Evolutionary conservation across 306 rosid genomes (phyloP).

Genomic region (Mimosa pudica): DNA sequence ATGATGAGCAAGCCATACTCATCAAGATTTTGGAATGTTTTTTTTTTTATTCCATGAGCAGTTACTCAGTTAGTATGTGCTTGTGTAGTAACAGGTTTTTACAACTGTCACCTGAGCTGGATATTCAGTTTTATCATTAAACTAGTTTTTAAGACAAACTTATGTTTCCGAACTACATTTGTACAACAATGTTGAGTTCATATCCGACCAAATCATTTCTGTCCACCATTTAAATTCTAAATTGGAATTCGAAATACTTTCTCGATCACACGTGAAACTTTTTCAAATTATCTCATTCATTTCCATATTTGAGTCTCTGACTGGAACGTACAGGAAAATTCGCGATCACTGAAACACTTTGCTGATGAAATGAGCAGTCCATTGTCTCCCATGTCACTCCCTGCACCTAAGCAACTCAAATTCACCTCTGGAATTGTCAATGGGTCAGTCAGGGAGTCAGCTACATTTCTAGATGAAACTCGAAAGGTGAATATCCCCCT

Average conservation of each 20-base stretch:
- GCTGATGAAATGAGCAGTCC: constrained; percentile 71
- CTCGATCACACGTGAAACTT: constrained; percentile 17
- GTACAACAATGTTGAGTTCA: too few species aligned
- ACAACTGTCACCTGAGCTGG: too few species aligned
- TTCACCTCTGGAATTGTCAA: constrained; percentile 79
- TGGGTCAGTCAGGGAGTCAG: constrained; percentile 54
- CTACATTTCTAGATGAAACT: constrained; percentile 53
- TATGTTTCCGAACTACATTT: too few species aligned
- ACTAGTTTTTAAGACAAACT: too few species aligned
- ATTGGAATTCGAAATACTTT: constrained; percentile 16
- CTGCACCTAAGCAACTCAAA: constrained; percentile 84
- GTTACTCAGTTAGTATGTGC: too few species aligned
- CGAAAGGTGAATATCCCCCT: constrained; percentile 51
- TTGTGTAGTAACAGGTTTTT: too few species aligned
- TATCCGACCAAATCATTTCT: constrained; percentile 19
- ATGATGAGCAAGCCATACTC: background rate
- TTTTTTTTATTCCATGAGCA: too few species aligned
- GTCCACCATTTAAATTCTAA: constrained; percentile 23
- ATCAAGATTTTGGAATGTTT: too few species aligned
- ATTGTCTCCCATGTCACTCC: constrained; percentile 68
- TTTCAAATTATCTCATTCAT: constrained; percentile 16
- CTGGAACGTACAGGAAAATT: constrained; percentile 53
- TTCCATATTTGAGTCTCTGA: constrained; percentile 24
- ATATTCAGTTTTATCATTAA: too few species aligned
- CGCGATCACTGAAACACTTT: constrained; percentile 64